These are phyloP conservation scores for Populus hybrid DNA, from an alignment of 441 rosid species.

Conservation along the genomic window DNA sequence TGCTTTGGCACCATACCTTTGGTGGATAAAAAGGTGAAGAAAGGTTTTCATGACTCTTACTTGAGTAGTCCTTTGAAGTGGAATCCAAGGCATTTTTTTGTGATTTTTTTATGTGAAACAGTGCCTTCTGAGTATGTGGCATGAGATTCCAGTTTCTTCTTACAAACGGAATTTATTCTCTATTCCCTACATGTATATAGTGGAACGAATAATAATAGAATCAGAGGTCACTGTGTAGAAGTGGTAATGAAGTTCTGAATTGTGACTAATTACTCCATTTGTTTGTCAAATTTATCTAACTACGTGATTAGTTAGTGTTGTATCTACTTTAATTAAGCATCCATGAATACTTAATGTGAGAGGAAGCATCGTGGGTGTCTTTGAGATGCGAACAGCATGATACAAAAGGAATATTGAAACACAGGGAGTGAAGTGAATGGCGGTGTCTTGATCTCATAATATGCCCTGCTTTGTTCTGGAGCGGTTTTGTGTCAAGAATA, in stretches of 20 bases:
- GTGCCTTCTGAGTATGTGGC: not conserved
- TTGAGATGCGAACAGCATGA: not conserved
- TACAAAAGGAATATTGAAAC: not conserved
- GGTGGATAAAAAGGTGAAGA: conserved; percentile 1
- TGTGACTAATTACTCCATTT: too few relatives aligned
- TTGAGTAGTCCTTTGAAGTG: not conserved
- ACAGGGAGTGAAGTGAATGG: not conserved
- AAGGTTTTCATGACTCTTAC: conserved; percentile 2
- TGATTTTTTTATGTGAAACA: not conserved
- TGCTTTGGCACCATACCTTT: conserved; percentile 5
- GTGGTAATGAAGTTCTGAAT: not conserved
- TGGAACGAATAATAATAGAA: too few relatives aligned
- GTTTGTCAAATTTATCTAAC: not conserved
- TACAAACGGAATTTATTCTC: conserved; percentile 12
- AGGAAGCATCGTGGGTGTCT: not conserved
- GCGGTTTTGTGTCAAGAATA: not conserved
- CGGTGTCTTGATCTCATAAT: not conserved
- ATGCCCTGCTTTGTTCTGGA: not conserved
- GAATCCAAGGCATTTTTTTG: conserved; percentile 29
- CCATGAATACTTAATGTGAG: not conserved
- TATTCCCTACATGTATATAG: not conserved
- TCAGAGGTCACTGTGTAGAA: not conserved
- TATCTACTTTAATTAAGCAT: not conserved
- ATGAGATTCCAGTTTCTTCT: conserved; percentile 15
- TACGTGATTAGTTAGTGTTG: not conserved